Conservation (phyloP, 2,329 filamentous ascomycete species). For the Fusarium tupiense region DNA sequence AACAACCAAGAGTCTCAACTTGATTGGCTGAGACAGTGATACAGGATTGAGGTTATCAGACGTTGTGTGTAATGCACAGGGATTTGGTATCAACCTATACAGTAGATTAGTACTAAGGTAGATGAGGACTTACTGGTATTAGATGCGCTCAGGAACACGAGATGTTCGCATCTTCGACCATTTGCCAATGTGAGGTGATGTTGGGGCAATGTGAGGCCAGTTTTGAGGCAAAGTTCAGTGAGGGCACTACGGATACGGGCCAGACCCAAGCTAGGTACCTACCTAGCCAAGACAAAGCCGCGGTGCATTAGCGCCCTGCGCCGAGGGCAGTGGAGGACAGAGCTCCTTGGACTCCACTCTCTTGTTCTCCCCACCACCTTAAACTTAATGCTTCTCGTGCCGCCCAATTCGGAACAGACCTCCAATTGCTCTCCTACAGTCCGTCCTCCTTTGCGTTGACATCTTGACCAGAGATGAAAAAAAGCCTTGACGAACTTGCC, state of each 20-base stretch:
- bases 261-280: conserved; percentile 5
- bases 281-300: conserved; percentile 20
- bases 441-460: neutral
- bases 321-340: neutral
- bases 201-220: conserved; percentile 21
- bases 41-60: neutral
- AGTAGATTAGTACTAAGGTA: neutral
- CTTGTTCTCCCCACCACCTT: conserved; percentile 10
- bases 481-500: neutral
- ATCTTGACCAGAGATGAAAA: neutral
- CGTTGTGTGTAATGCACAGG: neutral
- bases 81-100: neutral
- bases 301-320: conserved; percentile 40
- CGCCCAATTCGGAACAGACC: neutral
- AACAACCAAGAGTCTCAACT: neutral
- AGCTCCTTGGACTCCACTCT: conserved; percentile 9
- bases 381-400: neutral
- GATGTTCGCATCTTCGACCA: neutral
- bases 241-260: conserved; percentile 22
- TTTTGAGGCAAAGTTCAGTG: conserved; percentile 26
- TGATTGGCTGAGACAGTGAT: neutral
- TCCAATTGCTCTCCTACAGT: conserved; percentile 1
- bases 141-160: neutral
- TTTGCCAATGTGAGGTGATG: conserved; percentile 11
- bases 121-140: neutral